Conservation (phyloP, 805 yeast genomes). For the Kazachstania psychrophila region DNA sequence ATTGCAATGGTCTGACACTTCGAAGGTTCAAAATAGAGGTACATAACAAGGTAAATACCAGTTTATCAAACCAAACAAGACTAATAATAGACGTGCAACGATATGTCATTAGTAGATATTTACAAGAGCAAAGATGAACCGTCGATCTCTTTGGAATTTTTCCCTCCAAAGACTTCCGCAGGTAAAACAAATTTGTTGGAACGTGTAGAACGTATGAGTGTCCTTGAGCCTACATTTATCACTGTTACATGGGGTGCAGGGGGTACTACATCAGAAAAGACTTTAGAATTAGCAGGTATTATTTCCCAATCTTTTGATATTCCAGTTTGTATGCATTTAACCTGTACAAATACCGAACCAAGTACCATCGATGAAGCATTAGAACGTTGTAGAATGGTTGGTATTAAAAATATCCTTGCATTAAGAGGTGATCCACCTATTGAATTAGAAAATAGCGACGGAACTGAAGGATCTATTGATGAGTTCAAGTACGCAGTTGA, state of each 20-base stretch:
- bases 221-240: slow-evolving; percentile 78
- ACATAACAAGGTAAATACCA: too few species aligned
- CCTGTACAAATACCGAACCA: slow-evolving; percentile 88
- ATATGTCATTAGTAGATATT: slow-evolving; percentile 37
- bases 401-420: slow-evolving; percentile 83
- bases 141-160: slow-evolving; percentile 84
- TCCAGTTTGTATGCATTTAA: slow-evolving; percentile 90
- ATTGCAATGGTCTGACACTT: too few species aligned
- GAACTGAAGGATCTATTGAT: slow-evolving; percentile 28
- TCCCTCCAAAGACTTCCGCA: slow-evolving; percentile 91
- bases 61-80: not conserved
- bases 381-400: slow-evolving; percentile 56
- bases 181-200: slow-evolving; percentile 80
- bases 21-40: too few species aligned
- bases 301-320: slow-evolving; percentile 67
- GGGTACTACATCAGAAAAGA: slow-evolving; percentile 82
- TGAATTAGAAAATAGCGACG: slow-evolving; percentile 32
- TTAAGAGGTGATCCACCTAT: slow-evolving; percentile 94
- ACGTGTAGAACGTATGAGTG: slow-evolving; percentile 82
- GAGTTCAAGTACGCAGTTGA: slow-evolving; percentile 74
- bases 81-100: not conserved
- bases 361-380: slow-evolving; percentile 73
- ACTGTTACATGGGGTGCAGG: slow-evolving; percentile 99
- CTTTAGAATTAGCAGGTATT: slow-evolving; percentile 70
- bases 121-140: slow-evolving; percentile 42